Base-by-base conservation (phyloP, 1,284 basidiomycete species). In the Caloboletus firmus region DNA sequence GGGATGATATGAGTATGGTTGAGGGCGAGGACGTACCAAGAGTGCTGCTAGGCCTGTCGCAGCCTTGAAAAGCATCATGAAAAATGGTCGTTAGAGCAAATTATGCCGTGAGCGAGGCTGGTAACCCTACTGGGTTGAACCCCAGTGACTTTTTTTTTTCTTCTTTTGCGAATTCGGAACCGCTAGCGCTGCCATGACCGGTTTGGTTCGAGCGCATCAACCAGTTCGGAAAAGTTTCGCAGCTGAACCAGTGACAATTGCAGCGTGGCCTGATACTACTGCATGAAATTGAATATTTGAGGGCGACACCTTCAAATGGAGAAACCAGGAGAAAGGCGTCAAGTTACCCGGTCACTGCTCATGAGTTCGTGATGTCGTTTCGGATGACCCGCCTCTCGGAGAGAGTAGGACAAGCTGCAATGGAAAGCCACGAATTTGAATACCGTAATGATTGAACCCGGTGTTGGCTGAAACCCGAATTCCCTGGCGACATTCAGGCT, bases 51-150 rank as follows among this genome's bases (percentile, higher is more conserved):
- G 22, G 31, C 43, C 12, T 2, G 57, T 36, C 8, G 47, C 46
- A 7, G 22, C 32, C 31, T 58, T 57, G 44, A 55, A 48, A 17
- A 63, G 20, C 63, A 69, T 65, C 4, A n/a, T 28, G 34, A 17
- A 41, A 11, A 28, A 22, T 3, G n/a, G 41, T 13, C 10, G 28
- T 31, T 30, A 22, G 26, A 26, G n/a, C n/a, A n/a, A n/a, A n/a
- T n/a, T n/a, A n/a, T n/a, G n/a, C n/a, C 26, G 26, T 28, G 1
- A 28, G 26, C 26, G 26, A 28, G 26, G n/a, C n/a, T n/a, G n/a
- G n/a, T n/a, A n/a, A n/a, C n/a, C n/a, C n/a, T n/a, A 28, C 26
- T 3, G 26, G 26, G 26, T 26, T 7, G 26, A 26, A 26, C 26
- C 26, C 26, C 26, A 26, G 26, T n/a, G n/a, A n/a, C n/a, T n/a